A percentile compares a stretch with the other conserved stretches of the same genome.
Evolutionary conservation across 2,329 filamentous ascomycete genomes (phyloP).

Genomic region (Stachybotrys chlorohalonatus): DNA sequence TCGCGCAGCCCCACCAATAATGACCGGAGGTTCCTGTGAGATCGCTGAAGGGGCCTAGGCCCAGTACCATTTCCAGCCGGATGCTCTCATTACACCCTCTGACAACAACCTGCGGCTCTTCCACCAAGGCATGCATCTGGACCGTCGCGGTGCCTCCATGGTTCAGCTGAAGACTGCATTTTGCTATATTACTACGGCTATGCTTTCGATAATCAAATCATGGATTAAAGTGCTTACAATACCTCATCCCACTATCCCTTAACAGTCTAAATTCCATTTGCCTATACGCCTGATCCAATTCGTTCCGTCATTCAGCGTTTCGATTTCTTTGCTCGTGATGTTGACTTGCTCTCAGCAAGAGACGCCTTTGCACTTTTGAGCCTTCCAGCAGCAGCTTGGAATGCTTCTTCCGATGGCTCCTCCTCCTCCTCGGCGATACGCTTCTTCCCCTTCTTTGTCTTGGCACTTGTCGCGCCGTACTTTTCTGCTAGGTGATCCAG

Average conservation of each 20-base stretch:
- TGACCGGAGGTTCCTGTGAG: too few species aligned
- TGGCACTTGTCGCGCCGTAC: slow-evolving; percentile 41
- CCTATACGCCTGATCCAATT: background rate
- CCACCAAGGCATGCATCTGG: too few species aligned
- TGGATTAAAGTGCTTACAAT: background rate
- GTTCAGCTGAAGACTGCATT: too few species aligned
- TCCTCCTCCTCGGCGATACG: slow-evolving; percentile 55
- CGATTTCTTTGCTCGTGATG: slow-evolving; percentile 2
- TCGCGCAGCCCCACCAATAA: too few species aligned
- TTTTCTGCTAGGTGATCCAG: slow-evolving; percentile 70
- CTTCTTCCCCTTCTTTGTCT: slow-evolving; percentile 43
- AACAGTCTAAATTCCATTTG: background rate
- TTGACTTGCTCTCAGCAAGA: background rate
- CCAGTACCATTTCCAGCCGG: too few species aligned
- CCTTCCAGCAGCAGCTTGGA: slow-evolving; percentile 46
- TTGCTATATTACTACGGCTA: background rate
- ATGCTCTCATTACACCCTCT: too few species aligned
- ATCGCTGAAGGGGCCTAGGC: too few species aligned
- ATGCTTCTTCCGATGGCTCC: slow-evolving; percentile 52
- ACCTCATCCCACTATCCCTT: background rate
- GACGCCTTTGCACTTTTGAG: slow-evolving; percentile 22
- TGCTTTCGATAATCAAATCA: background rate
- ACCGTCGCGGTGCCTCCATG: too few species aligned
- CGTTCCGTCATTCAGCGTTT: background rate
- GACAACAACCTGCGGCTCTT: too few species aligned